Evolutionary conservation across 1,284 basidiomycete species (phyloP).

Genomic region (Trametes versicolor): DNA sequence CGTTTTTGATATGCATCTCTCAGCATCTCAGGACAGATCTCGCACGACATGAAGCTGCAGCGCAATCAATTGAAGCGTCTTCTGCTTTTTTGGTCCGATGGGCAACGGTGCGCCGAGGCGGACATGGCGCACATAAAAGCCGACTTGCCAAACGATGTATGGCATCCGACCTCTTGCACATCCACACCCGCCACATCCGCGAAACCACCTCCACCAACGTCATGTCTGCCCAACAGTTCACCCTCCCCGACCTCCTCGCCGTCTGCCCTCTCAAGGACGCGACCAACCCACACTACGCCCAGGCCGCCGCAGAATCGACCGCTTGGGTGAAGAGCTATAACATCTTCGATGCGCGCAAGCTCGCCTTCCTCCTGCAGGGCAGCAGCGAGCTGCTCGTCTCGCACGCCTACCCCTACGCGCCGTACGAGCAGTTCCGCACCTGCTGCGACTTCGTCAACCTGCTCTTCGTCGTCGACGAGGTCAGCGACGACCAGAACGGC

Average conservation of each 20-base stretch:
- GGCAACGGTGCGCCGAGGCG: background rate
- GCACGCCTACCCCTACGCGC: constrained; percentile 67
- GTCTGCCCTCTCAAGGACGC: constrained; percentile 56
- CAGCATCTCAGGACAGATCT: constrained; percentile 18
- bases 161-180: background rate
- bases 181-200: constrained; percentile 6
- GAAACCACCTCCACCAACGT: background rate
- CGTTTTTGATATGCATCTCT: constrained; percentile 19
- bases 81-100: constrained; percentile 11
- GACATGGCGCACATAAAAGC: constrained; percentile 21
- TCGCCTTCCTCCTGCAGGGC: constrained; percentile 67
- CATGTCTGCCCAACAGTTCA: constrained; percentile 46
- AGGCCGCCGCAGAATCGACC: constrained; percentile 64
- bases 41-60: background rate
- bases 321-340: constrained; percentile 73
- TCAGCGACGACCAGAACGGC: constrained; percentile 71
- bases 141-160: background rate
- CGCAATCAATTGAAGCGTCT: constrained; percentile 5
- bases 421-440: constrained; percentile 66
- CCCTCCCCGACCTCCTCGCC: constrained; percentile 65
- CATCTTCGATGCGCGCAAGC: constrained; percentile 67
- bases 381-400: constrained; percentile 72
- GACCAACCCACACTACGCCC: constrained; percentile 63
- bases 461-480: constrained; percentile 76
- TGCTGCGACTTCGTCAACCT: constrained; percentile 74